Conservation (phyloP, 192 early-diverging fungal genomes). For the Gamsiella multidivaricata region DNA sequence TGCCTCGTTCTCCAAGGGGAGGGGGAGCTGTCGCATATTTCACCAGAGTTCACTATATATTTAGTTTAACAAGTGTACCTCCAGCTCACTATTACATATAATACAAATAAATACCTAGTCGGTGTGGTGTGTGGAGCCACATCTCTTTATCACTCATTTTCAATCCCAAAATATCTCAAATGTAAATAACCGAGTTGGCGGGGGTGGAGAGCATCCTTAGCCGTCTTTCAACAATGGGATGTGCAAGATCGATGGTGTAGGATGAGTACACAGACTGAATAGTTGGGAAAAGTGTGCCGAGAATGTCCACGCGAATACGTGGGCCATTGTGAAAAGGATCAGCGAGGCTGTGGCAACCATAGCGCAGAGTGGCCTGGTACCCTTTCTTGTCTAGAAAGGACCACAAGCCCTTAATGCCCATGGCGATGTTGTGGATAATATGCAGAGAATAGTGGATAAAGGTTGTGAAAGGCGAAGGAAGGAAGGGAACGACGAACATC, state of each 20-base stretch:
- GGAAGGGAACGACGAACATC: not conserved
- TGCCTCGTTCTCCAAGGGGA: too few species aligned
- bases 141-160: too few species aligned
- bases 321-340: not conserved
- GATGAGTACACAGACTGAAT: not conserved
- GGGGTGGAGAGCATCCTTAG: too few species aligned
- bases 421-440: not conserved
- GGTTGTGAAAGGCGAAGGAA: not conserved
- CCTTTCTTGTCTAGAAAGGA: conserved; percentile 6
- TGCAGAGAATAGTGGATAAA: not conserved
- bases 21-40: too few species aligned
- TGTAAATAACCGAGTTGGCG: too few species aligned
- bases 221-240: not conserved
- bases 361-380: not conserved
- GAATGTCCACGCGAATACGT: not conserved
- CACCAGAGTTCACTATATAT: too few species aligned
- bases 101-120: too few species aligned
- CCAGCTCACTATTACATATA: too few species aligned
- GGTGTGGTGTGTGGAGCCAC: too few species aligned
- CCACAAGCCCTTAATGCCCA: not conserved
- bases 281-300: not conserved
- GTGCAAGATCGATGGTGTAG: not conserved
- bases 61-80: too few species aligned
- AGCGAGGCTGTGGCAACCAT: not conserved
- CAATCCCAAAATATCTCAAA: too few species aligned